phyloP scores from a whole-genome alignment of 1,139 yeast genomes.

The Taiozyma sp. region DNA sequence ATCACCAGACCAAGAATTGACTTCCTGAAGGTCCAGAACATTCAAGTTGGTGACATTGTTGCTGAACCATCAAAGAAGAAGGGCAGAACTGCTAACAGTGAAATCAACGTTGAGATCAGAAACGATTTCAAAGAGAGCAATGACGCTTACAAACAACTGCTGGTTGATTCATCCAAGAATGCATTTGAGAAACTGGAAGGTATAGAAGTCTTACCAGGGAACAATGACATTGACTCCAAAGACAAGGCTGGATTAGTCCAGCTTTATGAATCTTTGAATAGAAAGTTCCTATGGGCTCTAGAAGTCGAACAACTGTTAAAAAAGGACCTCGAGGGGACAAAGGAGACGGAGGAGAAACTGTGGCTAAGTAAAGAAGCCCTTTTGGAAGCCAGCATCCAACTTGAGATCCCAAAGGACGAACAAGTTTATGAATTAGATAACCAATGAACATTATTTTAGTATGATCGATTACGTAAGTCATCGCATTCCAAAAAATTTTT shows the following conservation, averaged over 20 bases:
- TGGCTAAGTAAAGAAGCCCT: slow-evolving; percentile 57
- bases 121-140: slow-evolving; percentile 12
- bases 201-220: slow-evolving; percentile 16
- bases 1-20: slow-evolving; percentile 13
- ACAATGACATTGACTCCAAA: slow-evolving; percentile 21
- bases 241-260: slow-evolving; percentile 20
- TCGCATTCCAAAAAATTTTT: slow-evolving; percentile 1
- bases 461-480: slow-evolving; percentile 1
- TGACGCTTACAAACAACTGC: slow-evolving; percentile 7
- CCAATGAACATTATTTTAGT: neutral
- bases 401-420: slow-evolving; percentile 14
- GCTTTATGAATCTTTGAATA: slow-evolving; percentile 28
- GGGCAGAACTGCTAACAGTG: slow-evolving; percentile 21
- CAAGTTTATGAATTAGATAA: neutral
- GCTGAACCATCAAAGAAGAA: slow-evolving; percentile 20
- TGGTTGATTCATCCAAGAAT: slow-evolving; percentile 11
- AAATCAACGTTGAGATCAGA: slow-evolving; percentile 19
- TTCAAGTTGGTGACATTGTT: slow-evolving; percentile 18
- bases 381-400: slow-evolving; percentile 35
- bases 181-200: slow-evolving; percentile 12
- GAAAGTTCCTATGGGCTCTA: slow-evolving; percentile 40
- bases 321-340: slow-evolving; percentile 33
- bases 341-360: slow-evolving; percentile 35
- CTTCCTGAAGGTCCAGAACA: slow-evolving; percentile 20
- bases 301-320: slow-evolving; percentile 43